Conservation (phyloP, 495 filamentous ascomycete genomes). For the Podospora anserina region DNA sequence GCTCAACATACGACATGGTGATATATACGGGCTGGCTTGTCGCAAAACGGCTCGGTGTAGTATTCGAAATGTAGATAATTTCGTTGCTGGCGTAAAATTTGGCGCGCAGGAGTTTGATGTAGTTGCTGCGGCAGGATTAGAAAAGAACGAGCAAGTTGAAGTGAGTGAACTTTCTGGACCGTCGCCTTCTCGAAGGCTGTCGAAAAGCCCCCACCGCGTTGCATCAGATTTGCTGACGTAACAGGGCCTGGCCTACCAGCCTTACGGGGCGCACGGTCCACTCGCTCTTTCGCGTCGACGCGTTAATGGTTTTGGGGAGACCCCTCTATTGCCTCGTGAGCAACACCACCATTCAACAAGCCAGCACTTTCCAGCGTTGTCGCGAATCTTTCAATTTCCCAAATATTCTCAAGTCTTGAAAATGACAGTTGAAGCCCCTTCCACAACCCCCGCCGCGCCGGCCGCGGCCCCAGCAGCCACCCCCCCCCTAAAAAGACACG, state of each 20-base stretch:
- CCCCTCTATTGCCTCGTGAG: not conserved
- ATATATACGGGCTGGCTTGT: no score
- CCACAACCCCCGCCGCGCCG: not conserved
- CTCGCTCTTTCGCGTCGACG: slow-evolving; percentile 13
- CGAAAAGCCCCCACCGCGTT: not conserved
- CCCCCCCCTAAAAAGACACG: slow-evolving; percentile 20
- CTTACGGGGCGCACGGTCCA: not conserved
- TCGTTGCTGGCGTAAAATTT: no score
- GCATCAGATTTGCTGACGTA: not conserved
- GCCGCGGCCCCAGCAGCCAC: not conserved
- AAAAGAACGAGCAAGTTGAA: not conserved
- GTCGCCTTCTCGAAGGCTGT: not conserved
- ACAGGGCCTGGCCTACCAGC: not conserved
- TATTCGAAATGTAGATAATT: no score
- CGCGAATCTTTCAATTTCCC: not conserved
- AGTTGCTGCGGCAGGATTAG: no score
- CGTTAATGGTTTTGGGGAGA: slow-evolving; percentile 1
- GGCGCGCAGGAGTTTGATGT: no score
- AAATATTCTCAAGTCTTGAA: not conserved
- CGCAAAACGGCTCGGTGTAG: no score
- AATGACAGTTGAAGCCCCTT: slow-evolving; percentile 4
- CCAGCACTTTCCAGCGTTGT: not conserved
- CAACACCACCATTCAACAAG: not conserved
- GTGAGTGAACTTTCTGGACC: not conserved
- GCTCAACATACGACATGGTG: not conserved